phyloP scores from a whole-genome alignment of 208 protist species.

The Trypanosoma avium region DNA sequence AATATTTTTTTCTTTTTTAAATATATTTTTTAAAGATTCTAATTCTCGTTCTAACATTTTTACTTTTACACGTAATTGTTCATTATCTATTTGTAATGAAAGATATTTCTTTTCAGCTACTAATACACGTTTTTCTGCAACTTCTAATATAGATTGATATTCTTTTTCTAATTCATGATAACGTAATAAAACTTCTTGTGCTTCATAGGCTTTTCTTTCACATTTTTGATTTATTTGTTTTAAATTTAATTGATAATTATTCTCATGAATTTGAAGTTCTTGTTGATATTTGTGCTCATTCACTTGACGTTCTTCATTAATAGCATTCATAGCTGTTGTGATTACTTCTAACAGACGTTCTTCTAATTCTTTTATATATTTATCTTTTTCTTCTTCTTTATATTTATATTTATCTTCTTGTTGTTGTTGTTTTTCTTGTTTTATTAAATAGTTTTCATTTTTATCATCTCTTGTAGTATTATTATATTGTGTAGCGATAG shows the following conservation, averaged over 20 bases:
- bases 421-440: not conserved
- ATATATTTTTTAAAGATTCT: no score
- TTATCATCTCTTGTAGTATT: no score
- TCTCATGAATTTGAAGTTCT: not conserved
- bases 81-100: slow-evolving; percentile 4
- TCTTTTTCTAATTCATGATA: not conserved
- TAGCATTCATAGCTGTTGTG: not conserved
- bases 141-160: no score
- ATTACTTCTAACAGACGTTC: not conserved
- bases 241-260: not conserved
- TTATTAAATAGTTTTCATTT: no score
- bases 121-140: no score
- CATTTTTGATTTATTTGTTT: not conserved
- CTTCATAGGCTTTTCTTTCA: not conserved
- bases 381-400: not conserved
- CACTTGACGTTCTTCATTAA: not conserved
- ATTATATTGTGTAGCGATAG: no score
- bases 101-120: not conserved
- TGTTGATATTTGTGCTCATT: not conserved
- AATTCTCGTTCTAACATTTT: slow-evolving; percentile 1
- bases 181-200: not conserved
- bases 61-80: slow-evolving; percentile 11
- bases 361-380: not conserved
- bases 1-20: no score
- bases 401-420: not conserved